Conservation (phyloP, 2,329 filamentous ascomycete species). For the Fusarium anguioides region DNA sequence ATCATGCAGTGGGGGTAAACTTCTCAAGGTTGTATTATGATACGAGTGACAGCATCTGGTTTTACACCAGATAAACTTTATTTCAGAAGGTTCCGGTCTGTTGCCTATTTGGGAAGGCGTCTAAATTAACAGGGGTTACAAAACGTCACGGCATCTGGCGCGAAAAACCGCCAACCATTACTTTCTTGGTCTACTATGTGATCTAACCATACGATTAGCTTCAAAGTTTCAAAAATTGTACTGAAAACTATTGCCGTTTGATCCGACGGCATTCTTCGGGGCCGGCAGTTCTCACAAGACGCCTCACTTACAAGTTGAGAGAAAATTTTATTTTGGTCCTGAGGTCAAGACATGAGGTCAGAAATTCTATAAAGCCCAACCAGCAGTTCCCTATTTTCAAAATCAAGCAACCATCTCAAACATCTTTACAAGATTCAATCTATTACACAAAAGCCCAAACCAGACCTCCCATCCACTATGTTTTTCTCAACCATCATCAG, state of each 20-base stretch:
- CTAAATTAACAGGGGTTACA: background rate
- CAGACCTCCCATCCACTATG: background rate
- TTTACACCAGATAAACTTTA: background rate
- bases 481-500: background rate
- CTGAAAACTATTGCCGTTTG: background rate
- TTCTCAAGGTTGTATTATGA: background rate
- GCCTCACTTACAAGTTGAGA: background rate
- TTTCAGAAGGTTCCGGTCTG: background rate
- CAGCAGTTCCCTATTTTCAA: background rate
- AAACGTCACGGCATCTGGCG: background rate
- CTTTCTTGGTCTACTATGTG: no score
- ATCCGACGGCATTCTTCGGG: background rate
- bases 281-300: background rate
- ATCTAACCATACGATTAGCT: background rate
- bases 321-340: background rate
- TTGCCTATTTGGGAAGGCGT: background rate
- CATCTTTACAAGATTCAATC: background rate
- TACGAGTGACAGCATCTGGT: background rate
- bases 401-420: background rate
- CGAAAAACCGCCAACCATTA: no score
- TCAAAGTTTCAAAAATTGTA: background rate
- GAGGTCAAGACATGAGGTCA: background rate
- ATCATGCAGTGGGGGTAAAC: no score
- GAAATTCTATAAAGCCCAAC: background rate
- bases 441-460: background rate